phyloP scores from a whole-genome alignment of 2,329 filamentous ascomycete genomes.

The Bimuria novae-zelandiae region DNA sequence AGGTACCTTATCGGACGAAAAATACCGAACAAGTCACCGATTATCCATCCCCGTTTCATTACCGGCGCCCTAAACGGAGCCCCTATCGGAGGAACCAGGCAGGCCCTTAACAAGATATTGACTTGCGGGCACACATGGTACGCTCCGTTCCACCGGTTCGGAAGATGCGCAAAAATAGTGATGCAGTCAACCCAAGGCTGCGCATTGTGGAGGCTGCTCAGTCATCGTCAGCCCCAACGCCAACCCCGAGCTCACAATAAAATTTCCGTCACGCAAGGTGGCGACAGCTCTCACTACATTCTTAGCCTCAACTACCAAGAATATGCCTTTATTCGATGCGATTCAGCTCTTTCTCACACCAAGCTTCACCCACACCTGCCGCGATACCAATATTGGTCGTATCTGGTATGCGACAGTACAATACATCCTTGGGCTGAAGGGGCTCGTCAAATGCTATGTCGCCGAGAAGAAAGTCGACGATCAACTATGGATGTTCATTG shows the following conservation, averaged over 20 bases:
- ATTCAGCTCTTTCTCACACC: neutral
- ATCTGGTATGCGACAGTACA: neutral
- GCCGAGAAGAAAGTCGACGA: neutral
- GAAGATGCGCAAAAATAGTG: neutral
- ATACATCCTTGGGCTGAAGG: neutral
- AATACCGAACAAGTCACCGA: too few relatives aligned
- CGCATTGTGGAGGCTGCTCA: neutral
- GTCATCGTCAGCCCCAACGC: neutral
- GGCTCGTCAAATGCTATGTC: neutral
- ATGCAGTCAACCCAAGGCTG: neutral
- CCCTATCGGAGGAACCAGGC: too few relatives aligned
- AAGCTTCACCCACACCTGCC: neutral
- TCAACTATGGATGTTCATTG: neutral
- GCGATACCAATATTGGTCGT: neutral
- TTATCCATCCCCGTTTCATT: too few relatives aligned
- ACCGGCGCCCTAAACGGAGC: too few relatives aligned
- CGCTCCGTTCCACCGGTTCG: too few relatives aligned
- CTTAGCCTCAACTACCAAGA: too few relatives aligned
- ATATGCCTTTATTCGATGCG: neutral
- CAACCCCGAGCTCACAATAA: neutral
- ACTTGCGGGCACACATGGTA: too few relatives aligned
- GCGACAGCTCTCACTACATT: too few relatives aligned
- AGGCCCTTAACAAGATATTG: too few relatives aligned
- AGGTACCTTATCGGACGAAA: too few relatives aligned
- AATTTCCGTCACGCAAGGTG: too few relatives aligned